Evolutionary conservation across 202 grass and related monocot genomes (phyloP), one percentile per base, ranked within the genome.

Genomic region (Saccharum hybrid): DNA sequence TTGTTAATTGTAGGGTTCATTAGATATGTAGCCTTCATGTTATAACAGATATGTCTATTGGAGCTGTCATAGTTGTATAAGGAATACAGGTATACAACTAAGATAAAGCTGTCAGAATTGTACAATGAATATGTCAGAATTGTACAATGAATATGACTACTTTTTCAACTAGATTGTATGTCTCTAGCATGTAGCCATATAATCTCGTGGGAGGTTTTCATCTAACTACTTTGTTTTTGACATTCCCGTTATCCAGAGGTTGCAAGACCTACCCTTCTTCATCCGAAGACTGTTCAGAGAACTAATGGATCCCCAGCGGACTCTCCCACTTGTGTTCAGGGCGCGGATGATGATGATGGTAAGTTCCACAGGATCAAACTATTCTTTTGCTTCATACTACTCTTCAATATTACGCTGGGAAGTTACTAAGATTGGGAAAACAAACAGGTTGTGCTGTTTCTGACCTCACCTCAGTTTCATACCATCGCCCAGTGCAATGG

Each of bases 231-330:
- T 59, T 22, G 9, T 34, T 63, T 64, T 51, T 66, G 33, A 72
- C 4, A 60, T 38, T 1, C 13, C 12, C 39, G 26, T n/a, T 73
- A 8, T 39, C 67, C 91, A 96, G 96, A 99, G 93, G 88, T 74
- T 99, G 81, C 84, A 93, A 87, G 96, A 96, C 75, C 85, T 96
- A 36, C 93, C 96, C 0, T 99, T 99, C 75, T 96, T 99, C 88
- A 94, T 91, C 2, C 76, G 76, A 40, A 94, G 96, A 74, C 43
- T 99, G 42, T 92, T 96, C 84, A 89, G 93, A 80, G 96, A 99
- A 88, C 36, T 96, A 64, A 66, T 92, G 93, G 93, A 99, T 82
- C 93, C 96, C 8, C 96, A 92, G 49, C 88, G 93, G 42, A 96
- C 86, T 18, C 91, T 99, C 39, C 96, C 96, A 56, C 76, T 99